These are phyloP conservation scores for Dictyostelium purpureum DNA, from an alignment of 78 protist species.

Conservation along the genomic window DNA sequence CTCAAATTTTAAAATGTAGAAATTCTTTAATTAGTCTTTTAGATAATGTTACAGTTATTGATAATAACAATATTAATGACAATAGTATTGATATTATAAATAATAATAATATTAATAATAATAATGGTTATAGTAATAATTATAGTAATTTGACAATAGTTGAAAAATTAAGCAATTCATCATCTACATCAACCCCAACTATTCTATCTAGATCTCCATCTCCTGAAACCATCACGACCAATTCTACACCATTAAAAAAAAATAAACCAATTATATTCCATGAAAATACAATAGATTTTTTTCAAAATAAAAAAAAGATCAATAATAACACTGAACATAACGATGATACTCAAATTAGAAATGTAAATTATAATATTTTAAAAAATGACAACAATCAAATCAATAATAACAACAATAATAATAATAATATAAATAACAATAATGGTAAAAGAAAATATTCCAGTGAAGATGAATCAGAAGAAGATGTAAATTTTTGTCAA, in stretches of 20 bases:
- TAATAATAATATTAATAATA: background rate
- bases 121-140: background rate
- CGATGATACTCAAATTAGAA: background rate
- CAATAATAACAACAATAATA: background rate
- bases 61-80: background rate
- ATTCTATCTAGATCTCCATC: too few species aligned
- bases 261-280: background rate
- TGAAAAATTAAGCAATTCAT: too few species aligned
- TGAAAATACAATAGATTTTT: background rate
- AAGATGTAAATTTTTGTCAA: too few species aligned
- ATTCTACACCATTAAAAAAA: too few species aligned
- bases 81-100: background rate
- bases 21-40: background rate
- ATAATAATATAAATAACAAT: background rate
- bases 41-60: background rate
- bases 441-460: background rate
- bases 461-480: background rate
- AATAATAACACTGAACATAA: background rate
- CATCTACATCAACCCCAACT: too few species aligned
- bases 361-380: background rate
- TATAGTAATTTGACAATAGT: too few species aligned
- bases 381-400: background rate
- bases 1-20: background rate
- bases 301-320: background rate
- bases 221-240: too few species aligned